phyloP scores from a whole-genome alignment of 2,329 filamentous ascomycete genomes.

The Fusarium aywerte region DNA sequence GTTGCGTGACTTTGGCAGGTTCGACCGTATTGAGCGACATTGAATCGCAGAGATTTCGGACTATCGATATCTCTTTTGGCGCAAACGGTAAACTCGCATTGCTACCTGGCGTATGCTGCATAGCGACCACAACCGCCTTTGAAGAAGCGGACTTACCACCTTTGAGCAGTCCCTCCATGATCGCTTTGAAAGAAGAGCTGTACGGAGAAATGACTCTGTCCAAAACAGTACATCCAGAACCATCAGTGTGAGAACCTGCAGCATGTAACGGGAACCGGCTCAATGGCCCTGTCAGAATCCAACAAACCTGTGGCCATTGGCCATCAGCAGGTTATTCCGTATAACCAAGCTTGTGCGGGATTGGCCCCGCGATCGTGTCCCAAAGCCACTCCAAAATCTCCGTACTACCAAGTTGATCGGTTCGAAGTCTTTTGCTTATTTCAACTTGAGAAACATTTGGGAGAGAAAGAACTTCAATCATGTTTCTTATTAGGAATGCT shows the following conservation, averaged over 20 bases:
- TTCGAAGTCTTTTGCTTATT: fast-evolving
- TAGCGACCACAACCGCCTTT: not conserved
- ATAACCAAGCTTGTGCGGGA: fast-evolving
- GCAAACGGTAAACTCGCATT: not conserved
- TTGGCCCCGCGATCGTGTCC: not conserved
- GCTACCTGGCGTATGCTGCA: not conserved
- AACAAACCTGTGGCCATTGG: not conserved
- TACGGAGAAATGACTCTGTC: not conserved
- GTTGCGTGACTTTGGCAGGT: not conserved
- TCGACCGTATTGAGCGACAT: not conserved
- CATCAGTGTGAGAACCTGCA: not conserved
- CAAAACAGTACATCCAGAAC: not conserved
- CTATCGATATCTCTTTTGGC: not conserved
- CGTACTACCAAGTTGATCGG: not conserved
- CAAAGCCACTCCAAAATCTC: not conserved
- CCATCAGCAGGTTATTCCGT: fast-evolving
- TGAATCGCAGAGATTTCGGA: fast-evolving
- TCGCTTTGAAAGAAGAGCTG: not conserved
- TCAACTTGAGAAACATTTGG: fast-evolving
- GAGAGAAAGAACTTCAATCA: not conserved
- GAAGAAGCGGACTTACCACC: fast-evolving
- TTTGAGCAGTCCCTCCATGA: not conserved
- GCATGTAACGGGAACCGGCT: not conserved
- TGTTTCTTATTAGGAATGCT: not conserved
- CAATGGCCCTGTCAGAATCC: not conserved